A percentile compares a stretch with the other conserved stretches of the same genome.
Conservation (phyloP, 2,329 filamentous ascomycete genomes). For the Cladosporium sp. region DNA sequence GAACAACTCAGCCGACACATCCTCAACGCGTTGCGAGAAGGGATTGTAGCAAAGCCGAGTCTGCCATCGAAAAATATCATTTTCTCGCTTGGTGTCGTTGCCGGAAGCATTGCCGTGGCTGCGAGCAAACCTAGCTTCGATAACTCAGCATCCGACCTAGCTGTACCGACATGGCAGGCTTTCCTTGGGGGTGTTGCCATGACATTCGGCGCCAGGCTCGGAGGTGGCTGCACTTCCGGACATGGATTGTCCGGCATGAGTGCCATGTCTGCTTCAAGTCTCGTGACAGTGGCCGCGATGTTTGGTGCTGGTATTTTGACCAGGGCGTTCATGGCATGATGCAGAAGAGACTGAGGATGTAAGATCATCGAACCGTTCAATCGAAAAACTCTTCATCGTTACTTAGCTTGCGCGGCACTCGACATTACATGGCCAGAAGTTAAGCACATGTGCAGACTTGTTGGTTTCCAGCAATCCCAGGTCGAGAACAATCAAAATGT, state of each 20-base stretch:
- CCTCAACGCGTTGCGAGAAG: constrained; percentile 16
- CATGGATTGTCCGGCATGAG: constrained; percentile 66
- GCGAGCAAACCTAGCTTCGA: not conserved
- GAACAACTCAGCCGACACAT: constrained; percentile 5
- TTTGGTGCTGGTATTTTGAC: constrained; percentile 50
- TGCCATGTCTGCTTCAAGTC: constrained; percentile 58
- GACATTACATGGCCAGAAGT: not conserved
- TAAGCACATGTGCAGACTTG: not conserved
- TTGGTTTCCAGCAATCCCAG: not conserved
- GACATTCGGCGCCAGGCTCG: constrained; percentile 41
- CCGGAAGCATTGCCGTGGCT: not conserved
- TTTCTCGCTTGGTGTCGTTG: not conserved
- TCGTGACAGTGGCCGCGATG: constrained; percentile 56
- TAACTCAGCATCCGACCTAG: not conserved
- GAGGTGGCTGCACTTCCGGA: constrained; percentile 64
- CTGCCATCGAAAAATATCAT: not conserved
- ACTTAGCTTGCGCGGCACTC: not conserved
- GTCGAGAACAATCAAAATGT: not conserved
- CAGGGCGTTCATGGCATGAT: constrained; percentile 12
- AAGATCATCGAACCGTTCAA: not conserved
- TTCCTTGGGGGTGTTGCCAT: not conserved
- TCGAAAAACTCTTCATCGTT: not conserved
- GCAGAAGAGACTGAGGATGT: not conserved
- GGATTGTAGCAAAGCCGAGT: constrained; percentile 3
- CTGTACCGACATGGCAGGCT: not conserved